These are phyloP conservation scores for Guillardia theta DNA, from an alignment of 78 protist genomes.

Conservation along the genomic window DNA sequence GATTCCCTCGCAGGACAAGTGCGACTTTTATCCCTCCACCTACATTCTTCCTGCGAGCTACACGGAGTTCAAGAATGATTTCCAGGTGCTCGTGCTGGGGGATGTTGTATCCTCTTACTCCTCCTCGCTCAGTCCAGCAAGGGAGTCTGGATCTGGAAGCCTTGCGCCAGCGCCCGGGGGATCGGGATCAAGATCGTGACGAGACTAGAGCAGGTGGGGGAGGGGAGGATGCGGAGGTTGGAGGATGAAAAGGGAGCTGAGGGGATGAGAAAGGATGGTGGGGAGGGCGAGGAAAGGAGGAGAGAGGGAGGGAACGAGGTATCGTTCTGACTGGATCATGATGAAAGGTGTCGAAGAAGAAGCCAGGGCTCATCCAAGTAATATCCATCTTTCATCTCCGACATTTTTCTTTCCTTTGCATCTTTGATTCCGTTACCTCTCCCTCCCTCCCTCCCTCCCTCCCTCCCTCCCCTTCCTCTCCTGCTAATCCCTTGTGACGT, in stretches of 20 bases:
- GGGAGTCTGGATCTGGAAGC: slow-evolving; percentile 12
- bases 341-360: background rate
- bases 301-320: background rate
- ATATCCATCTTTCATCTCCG: background rate
- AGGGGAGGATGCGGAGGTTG: background rate
- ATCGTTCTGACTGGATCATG: background rate
- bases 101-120: background rate
- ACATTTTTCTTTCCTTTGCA: background rate
- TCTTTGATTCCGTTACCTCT: background rate
- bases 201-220: background rate
- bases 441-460: slow-evolving; percentile 5
- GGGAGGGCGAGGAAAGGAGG: background rate
- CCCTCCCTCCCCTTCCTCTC: slow-evolving; percentile 10
- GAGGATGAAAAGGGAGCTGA: background rate
- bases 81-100: background rate
- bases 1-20: too few species aligned
- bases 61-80: background rate
- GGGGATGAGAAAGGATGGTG: background rate
- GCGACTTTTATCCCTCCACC: background rate
- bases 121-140: background rate
- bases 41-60: background rate
- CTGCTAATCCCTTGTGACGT: background rate
- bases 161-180: background rate
- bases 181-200: background rate
- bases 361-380: background rate